Conservation (phyloP, 345 rosid species). For the Brassica carinata region DNA sequence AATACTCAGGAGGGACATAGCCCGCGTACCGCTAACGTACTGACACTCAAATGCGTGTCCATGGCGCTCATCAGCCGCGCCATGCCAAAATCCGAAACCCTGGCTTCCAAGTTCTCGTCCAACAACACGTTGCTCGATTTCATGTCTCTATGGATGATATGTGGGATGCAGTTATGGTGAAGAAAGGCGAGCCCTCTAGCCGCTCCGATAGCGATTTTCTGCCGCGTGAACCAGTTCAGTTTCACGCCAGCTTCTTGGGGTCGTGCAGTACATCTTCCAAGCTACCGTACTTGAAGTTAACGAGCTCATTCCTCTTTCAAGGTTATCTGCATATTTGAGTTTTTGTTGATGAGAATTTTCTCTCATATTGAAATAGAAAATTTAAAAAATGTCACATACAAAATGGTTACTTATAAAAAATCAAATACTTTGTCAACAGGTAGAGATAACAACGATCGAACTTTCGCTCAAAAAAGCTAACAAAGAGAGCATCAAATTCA, state of each 20-base stretch:
- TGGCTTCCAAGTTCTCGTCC: slow-evolving; percentile 82
- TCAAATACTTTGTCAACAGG: too few relatives aligned
- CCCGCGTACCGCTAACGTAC: slow-evolving; percentile 98
- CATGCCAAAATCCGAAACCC: slow-evolving; percentile 99
- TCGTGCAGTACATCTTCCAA: slow-evolving; percentile 86
- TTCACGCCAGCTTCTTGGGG: slow-evolving; percentile 66
- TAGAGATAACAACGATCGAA: too few relatives aligned
- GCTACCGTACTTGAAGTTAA: slow-evolving; percentile 53
- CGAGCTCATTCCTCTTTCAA: too few relatives aligned
- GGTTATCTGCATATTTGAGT: too few relatives aligned
- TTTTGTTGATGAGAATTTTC: too few relatives aligned
- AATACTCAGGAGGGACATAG: slow-evolving; percentile 96
- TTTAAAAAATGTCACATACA: too few relatives aligned
- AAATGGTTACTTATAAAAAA: too few relatives aligned
- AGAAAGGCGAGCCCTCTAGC: slow-evolving; percentile 91
- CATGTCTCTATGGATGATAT: slow-evolving; percentile 96
- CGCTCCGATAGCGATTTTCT: slow-evolving; percentile 86
- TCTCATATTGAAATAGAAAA: too few relatives aligned
- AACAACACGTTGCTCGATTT: slow-evolving; percentile 94
- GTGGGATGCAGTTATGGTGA: slow-evolving; percentile 87
- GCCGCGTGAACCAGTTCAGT: slow-evolving; percentile 77
- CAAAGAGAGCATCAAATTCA: too few relatives aligned
- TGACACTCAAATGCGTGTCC: slow-evolving; percentile 96
- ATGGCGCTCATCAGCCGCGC: slow-evolving; percentile 84
- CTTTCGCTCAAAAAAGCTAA: too few relatives aligned